Conservation (phyloP, 345 rosid species). For the Hevea brasiliensis region DNA sequence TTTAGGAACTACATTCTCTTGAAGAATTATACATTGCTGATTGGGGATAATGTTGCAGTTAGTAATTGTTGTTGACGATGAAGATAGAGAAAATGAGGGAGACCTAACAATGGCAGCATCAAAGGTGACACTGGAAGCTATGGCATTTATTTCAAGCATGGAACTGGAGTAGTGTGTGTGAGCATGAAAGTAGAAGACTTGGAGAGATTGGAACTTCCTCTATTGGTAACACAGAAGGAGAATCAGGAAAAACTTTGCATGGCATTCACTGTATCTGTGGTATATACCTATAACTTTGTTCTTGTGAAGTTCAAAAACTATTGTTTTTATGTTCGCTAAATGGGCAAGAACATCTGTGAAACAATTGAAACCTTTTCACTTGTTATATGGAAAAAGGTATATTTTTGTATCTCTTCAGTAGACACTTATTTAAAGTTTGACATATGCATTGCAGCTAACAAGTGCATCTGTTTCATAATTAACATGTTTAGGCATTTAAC, state of each 20-base stretch:
- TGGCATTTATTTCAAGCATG: constrained; percentile 94
- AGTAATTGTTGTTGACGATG: constrained; percentile 88
- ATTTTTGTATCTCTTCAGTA: background rate
- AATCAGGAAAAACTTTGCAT: constrained; percentile 81
- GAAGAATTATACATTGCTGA: constrained; percentile 8
- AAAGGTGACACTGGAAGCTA: constrained; percentile 81
- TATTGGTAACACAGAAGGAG: constrained; percentile 69
- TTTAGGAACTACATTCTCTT: background rate
- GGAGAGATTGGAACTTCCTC: constrained; percentile 75
- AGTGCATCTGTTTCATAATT: background rate
- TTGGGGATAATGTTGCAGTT: constrained; percentile 49
- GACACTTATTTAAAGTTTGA: background rate
- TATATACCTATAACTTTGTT: constrained; percentile 25
- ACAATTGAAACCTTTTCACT: background rate
- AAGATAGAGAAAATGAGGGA: constrained; percentile 95
- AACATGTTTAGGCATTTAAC: background rate
- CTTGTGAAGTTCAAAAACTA: background rate
- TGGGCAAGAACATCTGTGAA: background rate
- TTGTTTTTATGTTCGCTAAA: background rate
- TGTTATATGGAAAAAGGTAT: background rate
- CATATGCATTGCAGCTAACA: background rate
- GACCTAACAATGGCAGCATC: constrained; percentile 88
- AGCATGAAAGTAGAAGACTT: constrained; percentile 83
- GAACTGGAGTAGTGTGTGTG: constrained; percentile 88
- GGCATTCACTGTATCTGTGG: constrained; percentile 90